Percentiles rank a stretch among this genome's conserved stretches.
These are phyloP conservation scores for Hortiboletus campestris DNA, from an alignment of 768 basidiomycete species.

Conservation along the genomic window DNA sequence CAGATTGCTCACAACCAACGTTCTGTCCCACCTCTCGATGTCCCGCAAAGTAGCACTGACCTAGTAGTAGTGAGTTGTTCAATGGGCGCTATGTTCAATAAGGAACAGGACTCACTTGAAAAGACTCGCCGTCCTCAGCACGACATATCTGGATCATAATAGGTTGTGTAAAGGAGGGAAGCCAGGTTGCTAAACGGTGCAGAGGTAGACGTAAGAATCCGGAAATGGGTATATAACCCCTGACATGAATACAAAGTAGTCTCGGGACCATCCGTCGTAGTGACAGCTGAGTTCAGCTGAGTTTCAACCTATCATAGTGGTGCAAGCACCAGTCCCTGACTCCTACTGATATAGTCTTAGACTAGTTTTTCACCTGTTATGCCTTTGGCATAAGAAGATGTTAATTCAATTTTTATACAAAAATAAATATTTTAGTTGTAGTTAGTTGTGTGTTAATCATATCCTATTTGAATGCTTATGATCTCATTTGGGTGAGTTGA, in stretches of 20 bases:
- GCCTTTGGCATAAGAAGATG: too few relatives aligned
- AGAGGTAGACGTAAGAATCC: conserved; percentile 13
- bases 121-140: conserved; percentile 62
- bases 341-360: too few relatives aligned
- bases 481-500: too few relatives aligned
- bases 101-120: conserved; percentile 43
- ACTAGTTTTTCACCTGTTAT: too few relatives aligned
- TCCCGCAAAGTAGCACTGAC: conserved; percentile 70
- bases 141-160: conserved; percentile 64
- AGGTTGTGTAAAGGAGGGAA: conserved; percentile 1
- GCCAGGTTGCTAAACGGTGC: background rate
- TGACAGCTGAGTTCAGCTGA: too few relatives aligned
- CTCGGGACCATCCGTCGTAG: too few relatives aligned
- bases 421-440: too few relatives aligned
- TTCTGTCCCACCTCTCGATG: conserved; percentile 60
- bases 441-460: too few relatives aligned
- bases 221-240: conserved; percentile 18
- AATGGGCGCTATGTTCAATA: background rate
- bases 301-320: too few relatives aligned
- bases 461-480: too few relatives aligned
- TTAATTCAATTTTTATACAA: too few relatives aligned
- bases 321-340: too few relatives aligned
- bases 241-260: background rate
- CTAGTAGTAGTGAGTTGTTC: conserved; percentile 7
- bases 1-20: background rate